Evolutionary conservation across 73 alveolate genomes (phyloP).

Genomic region (Paramecium caudatum): DNA sequence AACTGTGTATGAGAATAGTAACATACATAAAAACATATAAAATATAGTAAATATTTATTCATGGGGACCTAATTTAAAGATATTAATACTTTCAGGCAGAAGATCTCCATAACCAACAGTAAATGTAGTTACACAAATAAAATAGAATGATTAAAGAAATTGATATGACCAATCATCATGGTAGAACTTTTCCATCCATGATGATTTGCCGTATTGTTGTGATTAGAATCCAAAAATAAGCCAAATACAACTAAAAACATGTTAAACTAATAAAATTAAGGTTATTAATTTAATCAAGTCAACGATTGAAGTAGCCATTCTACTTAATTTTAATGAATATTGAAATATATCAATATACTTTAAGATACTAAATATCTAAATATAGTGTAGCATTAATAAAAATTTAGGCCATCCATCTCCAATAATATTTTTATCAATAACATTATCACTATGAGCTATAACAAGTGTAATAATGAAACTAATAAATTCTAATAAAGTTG

Average conservation of each 20-base stretch:
- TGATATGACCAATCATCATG: background rate
- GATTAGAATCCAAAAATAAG: background rate
- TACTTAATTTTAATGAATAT: constrained; percentile 4
- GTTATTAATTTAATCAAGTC: constrained; percentile 32
- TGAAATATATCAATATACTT: background rate
- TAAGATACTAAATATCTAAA: background rate
- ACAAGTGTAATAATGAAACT: constrained; percentile 14
- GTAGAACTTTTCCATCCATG: background rate
- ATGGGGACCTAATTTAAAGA: background rate
- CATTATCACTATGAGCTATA: background rate
- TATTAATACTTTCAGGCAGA: background rate
- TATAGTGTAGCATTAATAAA: background rate
- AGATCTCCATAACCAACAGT: constrained; percentile 77
- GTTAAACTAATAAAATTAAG: constrained; percentile 35
- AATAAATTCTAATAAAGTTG: constrained; percentile 1
- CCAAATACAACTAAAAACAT: constrained; percentile 60
- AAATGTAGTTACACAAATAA: constrained; percentile 65
- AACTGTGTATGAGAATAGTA: constrained; percentile 34
- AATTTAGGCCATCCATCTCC: constrained; percentile 70
- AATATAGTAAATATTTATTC: constrained; percentile 39
- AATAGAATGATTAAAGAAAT: constrained; percentile 67
- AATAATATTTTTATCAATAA: background rate
- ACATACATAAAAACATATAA: constrained; percentile 50
- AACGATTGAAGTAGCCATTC: background rate
- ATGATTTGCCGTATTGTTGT: no score